Conservation (phyloP, 1,284 basidiomycete genomes). For the Coniophora puteana region DNA sequence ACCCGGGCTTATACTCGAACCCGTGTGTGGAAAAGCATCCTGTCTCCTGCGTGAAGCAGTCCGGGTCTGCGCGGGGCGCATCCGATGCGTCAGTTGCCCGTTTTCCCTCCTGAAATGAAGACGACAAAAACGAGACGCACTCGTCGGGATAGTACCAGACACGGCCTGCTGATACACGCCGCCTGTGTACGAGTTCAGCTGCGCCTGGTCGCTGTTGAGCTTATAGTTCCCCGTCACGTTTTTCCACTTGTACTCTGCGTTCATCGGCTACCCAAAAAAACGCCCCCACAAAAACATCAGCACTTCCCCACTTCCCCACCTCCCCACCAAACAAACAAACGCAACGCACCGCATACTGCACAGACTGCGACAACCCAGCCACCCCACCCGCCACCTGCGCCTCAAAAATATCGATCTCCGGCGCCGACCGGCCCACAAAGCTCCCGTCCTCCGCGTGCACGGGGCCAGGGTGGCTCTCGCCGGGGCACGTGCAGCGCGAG, state of each 20-base stretch:
- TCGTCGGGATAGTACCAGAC: conserved; percentile 47
- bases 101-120: conserved; percentile 7
- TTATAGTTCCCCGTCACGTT: conserved; percentile 40
- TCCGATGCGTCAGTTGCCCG: no score
- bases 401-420: conserved; percentile 84
- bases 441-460: no score
- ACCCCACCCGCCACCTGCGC: conserved; percentile 42
- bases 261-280: conserved; percentile 46
- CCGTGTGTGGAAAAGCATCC: conserved; percentile 49
- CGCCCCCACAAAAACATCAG: no score
- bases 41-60: conserved; percentile 45
- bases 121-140: conserved; percentile 15
- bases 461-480: conserved; percentile 43
- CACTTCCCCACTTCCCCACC: no score
- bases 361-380: conserved; percentile 58
- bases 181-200: conserved; percentile 49
- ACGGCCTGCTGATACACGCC: conserved; percentile 60
- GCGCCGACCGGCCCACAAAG: conserved; percentile 62
- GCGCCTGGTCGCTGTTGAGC: conserved; percentile 48
- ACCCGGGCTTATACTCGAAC: conserved; percentile 51
- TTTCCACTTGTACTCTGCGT: conserved; percentile 38
- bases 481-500: conserved; percentile 49
- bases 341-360: conserved; percentile 65
- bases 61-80: conserved; percentile 43
- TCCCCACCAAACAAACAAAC: no score